These are phyloP conservation scores for Dillenia turbinata DNA, from an alignment of 164 flowering plant species.

Conservation along the genomic window DNA sequence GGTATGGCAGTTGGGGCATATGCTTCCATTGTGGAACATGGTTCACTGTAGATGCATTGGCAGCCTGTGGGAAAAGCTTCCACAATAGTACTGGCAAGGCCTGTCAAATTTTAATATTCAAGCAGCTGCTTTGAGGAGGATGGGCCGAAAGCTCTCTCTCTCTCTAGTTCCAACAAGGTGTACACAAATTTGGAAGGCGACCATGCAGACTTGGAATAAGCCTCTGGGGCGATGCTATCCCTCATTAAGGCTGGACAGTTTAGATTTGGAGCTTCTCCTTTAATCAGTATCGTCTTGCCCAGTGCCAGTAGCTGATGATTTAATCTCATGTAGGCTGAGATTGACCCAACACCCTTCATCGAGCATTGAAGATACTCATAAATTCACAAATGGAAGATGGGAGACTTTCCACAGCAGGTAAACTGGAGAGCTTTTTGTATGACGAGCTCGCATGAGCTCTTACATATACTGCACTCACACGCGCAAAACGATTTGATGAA, in stretches of 20 bases:
- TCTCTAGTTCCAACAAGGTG: conserved; percentile 51
- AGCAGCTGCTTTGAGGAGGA: conserved; percentile 44
- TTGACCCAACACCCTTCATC: conserved; percentile 40
- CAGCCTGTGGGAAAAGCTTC: conserved; percentile 35
- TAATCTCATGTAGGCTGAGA: conserved; percentile 13
- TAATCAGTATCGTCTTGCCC: too few relatives aligned
- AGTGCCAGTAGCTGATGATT: neutral
- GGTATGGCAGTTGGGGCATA: conserved; percentile 71
- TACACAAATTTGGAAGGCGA: conserved; percentile 51
- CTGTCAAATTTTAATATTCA: conserved; percentile 41
- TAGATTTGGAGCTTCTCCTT: neutral
- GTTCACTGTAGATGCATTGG: conserved; percentile 49
- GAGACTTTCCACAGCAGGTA: conserved; percentile 48
- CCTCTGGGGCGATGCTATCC: conserved; percentile 67
- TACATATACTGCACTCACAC: too few relatives aligned
- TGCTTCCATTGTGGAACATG: conserved; percentile 61
- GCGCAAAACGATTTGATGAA: too few relatives aligned
- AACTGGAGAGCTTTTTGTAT: neutral
- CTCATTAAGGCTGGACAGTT: conserved; percentile 49
- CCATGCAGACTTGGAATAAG: conserved; percentile 39
- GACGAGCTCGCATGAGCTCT: too few relatives aligned
- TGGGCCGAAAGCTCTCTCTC: conserved; percentile 62
- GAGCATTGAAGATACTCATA: conserved; percentile 29
- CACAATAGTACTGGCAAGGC: conserved; percentile 35
- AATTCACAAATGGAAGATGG: conserved; percentile 36